Conservation (phyloP, 1,284 basidiomycete species). For the Gymnopus androsaceus region DNA sequence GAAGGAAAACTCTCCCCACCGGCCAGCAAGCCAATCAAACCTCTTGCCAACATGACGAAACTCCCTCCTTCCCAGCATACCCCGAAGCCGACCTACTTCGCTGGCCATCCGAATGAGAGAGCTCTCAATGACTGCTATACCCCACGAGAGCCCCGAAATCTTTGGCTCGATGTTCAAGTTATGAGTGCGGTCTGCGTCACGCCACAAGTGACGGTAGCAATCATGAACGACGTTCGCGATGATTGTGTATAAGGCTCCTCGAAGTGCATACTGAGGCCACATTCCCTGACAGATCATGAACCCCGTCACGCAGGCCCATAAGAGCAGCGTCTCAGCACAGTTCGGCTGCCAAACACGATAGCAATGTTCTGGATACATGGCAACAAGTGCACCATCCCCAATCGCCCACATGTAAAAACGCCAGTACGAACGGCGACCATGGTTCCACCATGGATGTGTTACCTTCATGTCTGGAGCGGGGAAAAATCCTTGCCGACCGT, state of each 20-base stretch:
- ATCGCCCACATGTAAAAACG: conserved; percentile 61
- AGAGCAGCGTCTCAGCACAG: conserved; percentile 42
- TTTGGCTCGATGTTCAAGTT: conserved; percentile 39
- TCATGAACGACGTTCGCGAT: conserved; percentile 50
- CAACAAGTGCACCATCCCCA: conserved; percentile 56
- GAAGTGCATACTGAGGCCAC: conserved; percentile 22
- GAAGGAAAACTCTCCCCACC: conserved; percentile 40
- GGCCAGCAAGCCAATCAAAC: conserved; percentile 59
- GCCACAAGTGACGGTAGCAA: conserved; percentile 46
- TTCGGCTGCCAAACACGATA: conserved; percentile 52
- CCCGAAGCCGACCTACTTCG: conserved; percentile 50
- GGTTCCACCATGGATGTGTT: conserved; percentile 61
- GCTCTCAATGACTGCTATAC: conserved; percentile 48
- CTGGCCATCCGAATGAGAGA: conserved; percentile 51
- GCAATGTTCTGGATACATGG: conserved; percentile 45
- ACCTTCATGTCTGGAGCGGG: conserved; percentile 50
- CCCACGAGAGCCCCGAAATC: conserved; percentile 39
- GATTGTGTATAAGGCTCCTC: conserved; percentile 33
- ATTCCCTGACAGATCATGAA: conserved; percentile 2
- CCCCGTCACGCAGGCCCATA: conserved; percentile 34
- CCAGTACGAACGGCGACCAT: conserved; percentile 49
- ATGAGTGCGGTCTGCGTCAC: conserved; percentile 36
- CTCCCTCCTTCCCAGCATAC: conserved; percentile 48
- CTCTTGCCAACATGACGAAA: conserved; percentile 37
- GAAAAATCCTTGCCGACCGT: conserved; percentile 44